Evolutionary conservation across 176 grass and related monocot species (phyloP).

Genomic region (Aegilops speltoides): DNA sequence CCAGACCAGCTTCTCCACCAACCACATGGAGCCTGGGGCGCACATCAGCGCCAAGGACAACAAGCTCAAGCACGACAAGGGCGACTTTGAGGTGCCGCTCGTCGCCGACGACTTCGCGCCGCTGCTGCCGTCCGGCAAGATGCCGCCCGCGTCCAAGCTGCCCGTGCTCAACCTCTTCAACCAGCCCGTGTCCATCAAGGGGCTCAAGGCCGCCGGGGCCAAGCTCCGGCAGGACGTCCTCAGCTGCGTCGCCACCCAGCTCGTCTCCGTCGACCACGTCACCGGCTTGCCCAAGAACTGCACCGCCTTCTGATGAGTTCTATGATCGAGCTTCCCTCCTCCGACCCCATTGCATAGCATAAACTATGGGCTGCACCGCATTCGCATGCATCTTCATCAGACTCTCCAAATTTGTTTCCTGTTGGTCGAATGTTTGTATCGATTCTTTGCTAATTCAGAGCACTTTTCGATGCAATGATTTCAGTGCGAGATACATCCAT

Average conservation of each 20-base stretch:
- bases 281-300: constrained; percentile 82
- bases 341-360: neutral
- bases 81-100: constrained; percentile 84
- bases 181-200: constrained; percentile 82
- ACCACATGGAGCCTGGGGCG: constrained; percentile 98
- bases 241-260: constrained; percentile 31
- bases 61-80: constrained; percentile 61
- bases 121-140: constrained; percentile 66
- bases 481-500: neutral
- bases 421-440: no score
- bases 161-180: constrained; percentile 94
- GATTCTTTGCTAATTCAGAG: no score
- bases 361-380: neutral
- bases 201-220: constrained; percentile 88
- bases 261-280: constrained; percentile 58
- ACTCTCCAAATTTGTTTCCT: neutral
- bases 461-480: neutral
- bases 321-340: neutral
- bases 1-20: constrained; percentile 95
- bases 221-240: constrained; percentile 84
- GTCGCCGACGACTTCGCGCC: constrained; percentile 71
- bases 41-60: constrained; percentile 97
- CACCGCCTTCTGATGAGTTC: constrained; percentile 60
- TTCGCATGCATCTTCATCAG: neutral
- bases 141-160: constrained; percentile 89